Evolutionary conservation across 257 asterid species (phyloP).

Genomic region (Pogostemon cablin): DNA sequence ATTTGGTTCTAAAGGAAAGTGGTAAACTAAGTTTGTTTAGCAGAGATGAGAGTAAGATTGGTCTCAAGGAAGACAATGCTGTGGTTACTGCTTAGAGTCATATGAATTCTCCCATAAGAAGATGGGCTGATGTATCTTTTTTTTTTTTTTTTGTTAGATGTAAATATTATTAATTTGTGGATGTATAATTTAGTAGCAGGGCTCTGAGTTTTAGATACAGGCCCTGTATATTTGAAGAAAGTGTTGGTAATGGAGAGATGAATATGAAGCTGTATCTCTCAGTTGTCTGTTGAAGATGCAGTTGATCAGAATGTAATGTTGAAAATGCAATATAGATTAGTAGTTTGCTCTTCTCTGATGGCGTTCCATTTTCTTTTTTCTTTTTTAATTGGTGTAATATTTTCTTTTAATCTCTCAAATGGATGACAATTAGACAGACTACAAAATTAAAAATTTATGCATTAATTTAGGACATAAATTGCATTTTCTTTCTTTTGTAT

Average conservation of each 20-base stretch:
- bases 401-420: no score
- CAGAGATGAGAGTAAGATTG: conserved; percentile 42
- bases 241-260: conserved; percentile 11
- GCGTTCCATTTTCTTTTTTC: not conserved
- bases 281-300: conserved; percentile 24
- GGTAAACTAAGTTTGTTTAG: conserved; percentile 31
- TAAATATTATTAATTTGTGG: conserved; percentile 27
- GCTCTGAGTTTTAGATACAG: conserved; percentile 51
- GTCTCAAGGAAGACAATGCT: conserved; percentile 42
- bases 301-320: conserved; percentile 25
- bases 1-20: conserved; percentile 37
- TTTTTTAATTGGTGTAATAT: not conserved
- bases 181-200: conserved; percentile 39
- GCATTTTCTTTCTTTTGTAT: no score
- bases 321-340: not conserved
- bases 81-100: conserved; percentile 50
- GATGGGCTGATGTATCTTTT: conserved; percentile 8
- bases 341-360: not conserved
- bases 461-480: no score
- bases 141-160: conserved; percentile 32
- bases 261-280: conserved; percentile 21
- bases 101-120: not conserved
- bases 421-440: no score
- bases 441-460: no score
- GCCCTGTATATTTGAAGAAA: conserved; percentile 46